Evolutionary conservation across 2,329 filamentous ascomycete species (phyloP).

Genomic region (Paecilomyces variotii): DNA sequence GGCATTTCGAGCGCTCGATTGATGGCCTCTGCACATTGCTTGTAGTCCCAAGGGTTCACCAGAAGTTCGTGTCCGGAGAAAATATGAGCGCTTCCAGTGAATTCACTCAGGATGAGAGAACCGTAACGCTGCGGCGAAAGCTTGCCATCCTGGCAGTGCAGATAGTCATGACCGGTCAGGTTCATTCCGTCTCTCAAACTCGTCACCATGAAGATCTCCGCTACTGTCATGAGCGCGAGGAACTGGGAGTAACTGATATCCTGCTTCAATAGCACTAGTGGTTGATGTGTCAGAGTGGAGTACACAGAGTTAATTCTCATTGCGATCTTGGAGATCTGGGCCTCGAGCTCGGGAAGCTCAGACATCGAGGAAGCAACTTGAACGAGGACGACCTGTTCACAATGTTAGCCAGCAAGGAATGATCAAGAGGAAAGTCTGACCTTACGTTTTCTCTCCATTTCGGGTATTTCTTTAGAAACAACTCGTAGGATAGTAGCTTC

Average conservation of each 20-base stretch:
- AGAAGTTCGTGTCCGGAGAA: slow-evolving; percentile 71
- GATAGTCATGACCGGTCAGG: slow-evolving; percentile 83
- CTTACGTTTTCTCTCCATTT: slow-evolving; percentile 67
- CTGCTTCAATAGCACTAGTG: slow-evolving; percentile 83
- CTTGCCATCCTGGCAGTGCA: slow-evolving; percentile 82
- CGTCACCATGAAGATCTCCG: slow-evolving; percentile 85
- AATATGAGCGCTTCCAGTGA: slow-evolving; percentile 81
- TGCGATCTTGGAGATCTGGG: slow-evolving; percentile 83
- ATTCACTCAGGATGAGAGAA: slow-evolving; percentile 85
- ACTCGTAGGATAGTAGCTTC: slow-evolving; percentile 81
- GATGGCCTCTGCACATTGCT: slow-evolving; percentile 76
- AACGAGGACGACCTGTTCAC: slow-evolving; percentile 65
- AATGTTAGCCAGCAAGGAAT: slow-evolving; percentile 3
- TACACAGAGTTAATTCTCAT: slow-evolving; percentile 84
- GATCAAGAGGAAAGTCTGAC: background rate
- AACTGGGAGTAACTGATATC: slow-evolving; percentile 91
- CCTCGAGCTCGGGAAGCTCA: slow-evolving; percentile 75
- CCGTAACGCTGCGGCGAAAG: slow-evolving; percentile 66
- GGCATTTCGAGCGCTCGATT: slow-evolving; percentile 73
- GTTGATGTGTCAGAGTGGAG: slow-evolving; percentile 82
- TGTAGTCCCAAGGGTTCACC: slow-evolving; percentile 93
- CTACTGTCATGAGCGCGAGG: slow-evolving; percentile 77
- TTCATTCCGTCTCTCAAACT: slow-evolving; percentile 96
- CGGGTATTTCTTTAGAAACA: slow-evolving; percentile 86
- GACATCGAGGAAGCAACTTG: slow-evolving; percentile 85